Conservation (phyloP, 208 protist species). For the Leishmania major region DNA sequence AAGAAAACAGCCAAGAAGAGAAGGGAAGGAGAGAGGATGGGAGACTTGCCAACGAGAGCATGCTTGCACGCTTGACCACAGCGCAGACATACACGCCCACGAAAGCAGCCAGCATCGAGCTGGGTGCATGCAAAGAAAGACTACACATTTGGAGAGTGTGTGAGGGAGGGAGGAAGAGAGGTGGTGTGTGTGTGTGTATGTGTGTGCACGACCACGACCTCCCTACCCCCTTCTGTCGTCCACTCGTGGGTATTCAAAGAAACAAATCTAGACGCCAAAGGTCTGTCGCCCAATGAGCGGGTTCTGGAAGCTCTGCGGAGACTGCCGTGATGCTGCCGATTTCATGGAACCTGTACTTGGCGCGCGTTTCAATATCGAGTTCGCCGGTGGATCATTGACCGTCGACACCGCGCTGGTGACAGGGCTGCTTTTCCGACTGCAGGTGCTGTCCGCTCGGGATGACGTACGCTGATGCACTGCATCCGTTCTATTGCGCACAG, state of each 20-base stretch:
- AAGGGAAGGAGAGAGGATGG: background rate
- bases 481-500: background rate
- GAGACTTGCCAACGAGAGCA: no score
- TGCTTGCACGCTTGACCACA: no score
- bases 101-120: background rate
- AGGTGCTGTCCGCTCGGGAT: background rate
- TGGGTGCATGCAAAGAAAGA: background rate
- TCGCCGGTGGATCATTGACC: background rate
- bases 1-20: background rate
- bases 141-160: background rate
- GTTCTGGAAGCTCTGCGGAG: constrained; percentile 16
- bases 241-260: constrained; percentile 3
- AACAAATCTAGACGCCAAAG: constrained; percentile 1
- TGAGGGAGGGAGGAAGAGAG: background rate
- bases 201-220: background rate
- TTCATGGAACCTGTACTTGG: constrained; percentile 1
- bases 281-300: constrained; percentile 30
- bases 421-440: background rate
- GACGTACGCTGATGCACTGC: constrained; percentile 10
- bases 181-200: background rate
- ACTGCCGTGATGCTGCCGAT: background rate
- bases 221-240: background rate
- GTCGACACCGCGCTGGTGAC: background rate
- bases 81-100: background rate
- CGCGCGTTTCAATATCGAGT: background rate